Base-by-base conservation (phyloP, 805 yeast species). In the Sugiyamaella marilandica region DNA sequence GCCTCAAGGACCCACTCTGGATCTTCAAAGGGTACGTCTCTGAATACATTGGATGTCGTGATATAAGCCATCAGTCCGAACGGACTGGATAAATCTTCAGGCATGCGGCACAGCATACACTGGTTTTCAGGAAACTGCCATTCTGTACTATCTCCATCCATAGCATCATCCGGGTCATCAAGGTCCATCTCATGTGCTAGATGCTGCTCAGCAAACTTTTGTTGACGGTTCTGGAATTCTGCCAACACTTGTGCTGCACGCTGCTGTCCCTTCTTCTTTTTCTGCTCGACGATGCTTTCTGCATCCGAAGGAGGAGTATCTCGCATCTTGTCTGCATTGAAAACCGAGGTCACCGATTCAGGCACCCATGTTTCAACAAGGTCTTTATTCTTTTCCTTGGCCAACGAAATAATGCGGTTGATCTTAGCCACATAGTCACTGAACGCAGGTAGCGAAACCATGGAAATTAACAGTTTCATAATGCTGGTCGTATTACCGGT, bases 41-140 rank as follows among this genome's bases (percentile, higher is more conserved):
- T 69, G 56, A 81, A 79, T 49, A 79, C 82, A 3, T 86, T 77
- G 1, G 85, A 73, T 41, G 77, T 77, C 0, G 82, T 70, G 24
- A 85, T 71, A 61, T 80, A 79, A 8, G 86, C 78, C 47, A 87
- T 79, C n/a, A 85, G 75, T 0, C 96, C 96, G 67, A 84, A 87
- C 0, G 87, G 79, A 2, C 85, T 87, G 19, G 78, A 78, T 18
- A 79, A 78, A 18, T 75, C 75, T 1, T 83, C 77, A 0, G 88
- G 83, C 80, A 85, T 86, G 59, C 88, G 90, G 65, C 96, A 89
- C 13, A 89, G 70, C 36, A 89, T 83, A 65, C 96, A 89, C 57
- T 82, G 85, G 31, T 81, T 82, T 31, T 80, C 82, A 0, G 95
- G 94, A 60, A 79, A 87, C 34, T 70, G 72, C 92, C 91, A 85